A percentile compares a stretch with the other conserved stretches of the same genome.
Conservation (phyloP, 352 stramenopile genomes). For the Globisporangium middletonii region DNA sequence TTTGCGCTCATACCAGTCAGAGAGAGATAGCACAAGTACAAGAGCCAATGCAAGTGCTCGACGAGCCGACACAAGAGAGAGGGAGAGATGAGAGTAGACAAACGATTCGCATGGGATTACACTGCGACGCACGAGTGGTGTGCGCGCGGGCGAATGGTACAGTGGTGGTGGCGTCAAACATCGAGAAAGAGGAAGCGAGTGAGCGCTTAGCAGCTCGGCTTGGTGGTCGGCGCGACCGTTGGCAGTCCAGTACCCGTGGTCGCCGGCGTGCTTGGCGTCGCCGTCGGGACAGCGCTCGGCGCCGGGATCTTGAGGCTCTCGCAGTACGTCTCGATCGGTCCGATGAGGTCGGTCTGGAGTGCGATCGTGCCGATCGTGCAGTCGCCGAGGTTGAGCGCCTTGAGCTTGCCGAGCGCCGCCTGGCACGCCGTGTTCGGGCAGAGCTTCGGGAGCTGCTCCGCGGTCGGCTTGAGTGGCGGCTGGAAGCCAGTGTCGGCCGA, state of each 20-base stretch:
- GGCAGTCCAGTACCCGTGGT: neutral
- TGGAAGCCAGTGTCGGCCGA: neutral
- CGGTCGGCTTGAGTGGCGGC: neutral
- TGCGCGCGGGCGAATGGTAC: too few relatives aligned
- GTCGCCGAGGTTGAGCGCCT: conserved; percentile 1
- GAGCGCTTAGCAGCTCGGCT: conserved; percentile 6
- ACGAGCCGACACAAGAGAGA: too few relatives aligned
- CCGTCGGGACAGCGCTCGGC: neutral
- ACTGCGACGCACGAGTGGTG: too few relatives aligned
- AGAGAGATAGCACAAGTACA: too few relatives aligned
- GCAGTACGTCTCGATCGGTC: neutral
- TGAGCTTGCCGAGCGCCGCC: neutral
- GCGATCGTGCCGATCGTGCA: neutral
- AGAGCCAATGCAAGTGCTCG: too few relatives aligned
- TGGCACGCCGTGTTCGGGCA: neutral
- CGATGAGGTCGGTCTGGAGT: neutral
- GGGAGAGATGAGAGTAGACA: too few relatives aligned
- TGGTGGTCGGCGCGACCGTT: neutral
- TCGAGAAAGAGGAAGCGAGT: neutral
- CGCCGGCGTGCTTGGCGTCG: neutral
- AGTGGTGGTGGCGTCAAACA: neutral
- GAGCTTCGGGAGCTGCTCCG: neutral
- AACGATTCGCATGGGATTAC: too few relatives aligned
- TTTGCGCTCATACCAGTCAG: too few relatives aligned
- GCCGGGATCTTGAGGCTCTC: neutral